Percentiles rank a stretch among this genome's conserved stretches.
phyloP scores from a whole-genome alignment of 176 grass and related monocot genomes.

The Cocos nucifera region DNA sequence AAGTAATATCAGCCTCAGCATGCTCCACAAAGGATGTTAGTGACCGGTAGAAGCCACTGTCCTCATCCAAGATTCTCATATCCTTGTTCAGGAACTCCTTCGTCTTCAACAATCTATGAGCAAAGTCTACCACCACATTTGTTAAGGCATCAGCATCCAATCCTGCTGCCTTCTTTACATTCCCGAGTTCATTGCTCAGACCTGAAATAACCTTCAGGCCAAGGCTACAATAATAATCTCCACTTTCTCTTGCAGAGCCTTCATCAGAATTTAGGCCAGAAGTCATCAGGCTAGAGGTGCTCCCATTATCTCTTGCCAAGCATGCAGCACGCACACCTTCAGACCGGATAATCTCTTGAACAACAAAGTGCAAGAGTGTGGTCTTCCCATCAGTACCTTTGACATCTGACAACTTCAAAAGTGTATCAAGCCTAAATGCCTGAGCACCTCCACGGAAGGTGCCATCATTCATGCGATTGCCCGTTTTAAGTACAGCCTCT shows the following conservation, averaged over 20 bases:
- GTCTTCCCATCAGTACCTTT: conserved; percentile 86
- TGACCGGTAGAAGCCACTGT: conserved; percentile 53
- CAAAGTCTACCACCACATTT: conserved; percentile 37
- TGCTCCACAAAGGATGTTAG: conserved; percentile 50
- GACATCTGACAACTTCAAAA: conserved; percentile 73
- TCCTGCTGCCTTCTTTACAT: conserved; percentile 65
- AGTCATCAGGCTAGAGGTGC: conserved; percentile 6
- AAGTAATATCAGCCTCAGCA: conserved; percentile 39
- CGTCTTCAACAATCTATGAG: conserved; percentile 47
- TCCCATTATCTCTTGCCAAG: conserved; percentile 23
- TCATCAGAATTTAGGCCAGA: not conserved
- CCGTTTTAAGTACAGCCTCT: conserved; percentile 86
- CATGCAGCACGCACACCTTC: conserved; percentile 61
- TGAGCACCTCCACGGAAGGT: conserved; percentile 75
- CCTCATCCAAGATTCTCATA: conserved; percentile 56
- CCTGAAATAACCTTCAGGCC: conserved; percentile 61
- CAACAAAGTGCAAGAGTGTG: conserved; percentile 79
- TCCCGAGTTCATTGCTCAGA: conserved; percentile 56
- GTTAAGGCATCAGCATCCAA: conserved; percentile 68
- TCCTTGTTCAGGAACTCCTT: conserved; percentile 60
- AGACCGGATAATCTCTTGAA: conserved; percentile 64
- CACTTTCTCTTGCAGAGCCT: conserved; percentile 24
- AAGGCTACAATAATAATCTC: conserved; percentile 50
- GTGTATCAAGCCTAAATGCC: conserved; percentile 82
- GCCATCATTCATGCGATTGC: conserved; percentile 84